A percentile compares a stretch with the other conserved stretches of the same genome.
These are phyloP conservation scores for Leishmania mexicana DNA, from an alignment of 208 protist species.

Conservation along the genomic window DNA sequence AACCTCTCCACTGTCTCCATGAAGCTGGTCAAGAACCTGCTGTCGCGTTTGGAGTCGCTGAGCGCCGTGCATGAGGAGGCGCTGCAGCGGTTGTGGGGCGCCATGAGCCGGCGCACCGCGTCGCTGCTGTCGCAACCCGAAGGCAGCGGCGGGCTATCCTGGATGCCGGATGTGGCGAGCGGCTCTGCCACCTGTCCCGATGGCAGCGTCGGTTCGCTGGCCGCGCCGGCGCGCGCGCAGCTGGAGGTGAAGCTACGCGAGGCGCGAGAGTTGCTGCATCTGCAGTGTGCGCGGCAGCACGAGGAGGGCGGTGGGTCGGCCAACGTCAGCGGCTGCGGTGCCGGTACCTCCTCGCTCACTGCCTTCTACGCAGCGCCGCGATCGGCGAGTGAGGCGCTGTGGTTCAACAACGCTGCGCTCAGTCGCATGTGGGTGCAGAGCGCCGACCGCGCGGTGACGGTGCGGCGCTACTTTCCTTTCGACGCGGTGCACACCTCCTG, in stretches of 20 bases:
- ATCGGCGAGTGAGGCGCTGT: slow-evolving; percentile 28
- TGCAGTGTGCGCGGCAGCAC: neutral
- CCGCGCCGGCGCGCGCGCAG: slow-evolving; percentile 17
- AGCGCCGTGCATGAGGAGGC: slow-evolving; percentile 45
- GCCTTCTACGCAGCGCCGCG: slow-evolving; percentile 8
- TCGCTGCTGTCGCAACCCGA: neutral
- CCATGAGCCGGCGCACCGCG: neutral
- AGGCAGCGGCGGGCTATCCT: neutral
- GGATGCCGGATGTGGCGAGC: neutral
- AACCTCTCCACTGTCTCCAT: slow-evolving; percentile 49
- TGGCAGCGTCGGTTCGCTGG: neutral
- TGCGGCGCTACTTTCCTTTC: slow-evolving; percentile 63
- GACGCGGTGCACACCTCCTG: slow-evolving; percentile 58
- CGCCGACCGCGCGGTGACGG: slow-evolving; percentile 21
- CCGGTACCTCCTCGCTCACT: neutral
- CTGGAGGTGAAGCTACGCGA: slow-evolving; percentile 28
- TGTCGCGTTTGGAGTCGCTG: slow-evolving; percentile 50
- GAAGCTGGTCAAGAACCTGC: slow-evolving; percentile 50
- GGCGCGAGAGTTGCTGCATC: slow-evolving; percentile 18
- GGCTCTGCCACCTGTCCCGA: neutral
- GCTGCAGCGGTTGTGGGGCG: slow-evolving; percentile 27
- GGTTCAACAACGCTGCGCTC: slow-evolving; percentile 40
- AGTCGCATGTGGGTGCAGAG: slow-evolving; percentile 38
- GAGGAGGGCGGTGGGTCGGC: neutral
- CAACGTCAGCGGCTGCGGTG: neutral